Evolutionary conservation across 495 filamentous ascomycete species (phyloP).

Genomic region (Lophiostoma macrostomum): DNA sequence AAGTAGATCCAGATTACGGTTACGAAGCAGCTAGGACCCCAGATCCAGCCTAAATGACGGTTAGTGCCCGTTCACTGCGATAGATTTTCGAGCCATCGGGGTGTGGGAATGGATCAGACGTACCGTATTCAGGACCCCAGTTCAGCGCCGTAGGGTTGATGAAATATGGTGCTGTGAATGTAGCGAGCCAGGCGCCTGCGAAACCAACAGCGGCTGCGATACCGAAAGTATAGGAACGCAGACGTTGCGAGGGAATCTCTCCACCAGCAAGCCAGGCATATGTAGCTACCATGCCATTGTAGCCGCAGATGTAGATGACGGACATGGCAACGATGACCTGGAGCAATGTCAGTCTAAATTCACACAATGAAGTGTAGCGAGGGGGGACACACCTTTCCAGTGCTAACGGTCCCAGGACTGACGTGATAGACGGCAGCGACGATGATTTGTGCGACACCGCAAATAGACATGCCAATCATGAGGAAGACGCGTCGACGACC

Average conservation of each 20-base stretch:
- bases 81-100: neutral
- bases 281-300: constrained; percentile 54
- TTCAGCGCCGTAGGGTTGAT: constrained; percentile 56
- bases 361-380: neutral
- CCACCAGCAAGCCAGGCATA: constrained; percentile 63
- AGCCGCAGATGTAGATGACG: constrained; percentile 56
- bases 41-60: constrained; percentile 46
- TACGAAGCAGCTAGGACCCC: constrained; percentile 43
- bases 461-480: constrained; percentile 50
- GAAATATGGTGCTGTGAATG: constrained; percentile 60
- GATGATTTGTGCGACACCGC: constrained; percentile 54
- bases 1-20: constrained; percentile 50
- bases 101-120: neutral
- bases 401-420: constrained; percentile 44
- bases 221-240: constrained; percentile 57
- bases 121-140: constrained; percentile 55
- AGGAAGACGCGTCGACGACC: constrained; percentile 56
- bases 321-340: constrained; percentile 53
- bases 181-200: constrained; percentile 54
- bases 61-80: constrained; percentile 44
- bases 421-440: constrained; percentile 55
- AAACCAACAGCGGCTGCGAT: constrained; percentile 54
- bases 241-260: constrained; percentile 54
- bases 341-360: constrained; percentile 35
- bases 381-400: constrained; percentile 26